phyloP scores from a whole-genome alignment of 345 rosid genomes.

The Murraya koenigii region DNA sequence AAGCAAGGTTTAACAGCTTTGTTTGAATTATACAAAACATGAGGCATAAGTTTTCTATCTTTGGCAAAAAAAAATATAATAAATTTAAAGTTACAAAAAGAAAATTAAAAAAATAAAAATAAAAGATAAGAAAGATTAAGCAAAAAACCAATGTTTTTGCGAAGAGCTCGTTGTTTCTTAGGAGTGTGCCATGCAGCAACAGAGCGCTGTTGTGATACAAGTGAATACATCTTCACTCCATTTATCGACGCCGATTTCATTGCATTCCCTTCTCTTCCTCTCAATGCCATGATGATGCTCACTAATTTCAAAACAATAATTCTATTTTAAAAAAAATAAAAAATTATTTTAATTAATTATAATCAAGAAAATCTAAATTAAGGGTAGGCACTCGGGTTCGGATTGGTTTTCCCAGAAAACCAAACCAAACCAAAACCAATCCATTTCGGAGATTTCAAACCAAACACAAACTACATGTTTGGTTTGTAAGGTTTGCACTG shows the following conservation, averaged over 20 bases:
- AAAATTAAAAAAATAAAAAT: background rate
- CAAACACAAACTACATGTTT: too few species aligned
- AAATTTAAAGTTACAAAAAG: background rate
- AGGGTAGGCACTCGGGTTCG: too few species aligned
- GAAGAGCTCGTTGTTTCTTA: constrained; percentile 79
- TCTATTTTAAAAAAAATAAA: background rate
- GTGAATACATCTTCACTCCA: constrained; percentile 71
- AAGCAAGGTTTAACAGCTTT: background rate
- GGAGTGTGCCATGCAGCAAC: constrained; percentile 66
- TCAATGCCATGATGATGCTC: background rate
- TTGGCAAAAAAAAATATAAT: background rate
- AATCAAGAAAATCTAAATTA: too few species aligned
- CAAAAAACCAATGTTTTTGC: constrained; percentile 50
- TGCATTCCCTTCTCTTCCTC: constrained; percentile 48
- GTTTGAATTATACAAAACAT: background rate
- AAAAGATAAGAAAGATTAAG: background rate
- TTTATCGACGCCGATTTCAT: constrained; percentile 75
- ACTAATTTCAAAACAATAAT: background rate
- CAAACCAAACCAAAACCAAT: too few species aligned
- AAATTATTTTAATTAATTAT: too few species aligned
- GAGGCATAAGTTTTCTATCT: background rate
- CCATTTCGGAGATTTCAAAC: too few species aligned
- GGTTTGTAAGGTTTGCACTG: too few species aligned
- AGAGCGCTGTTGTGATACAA: constrained; percentile 60
- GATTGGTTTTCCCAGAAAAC: too few species aligned